A percentile compares a stretch with the other conserved stretches of the same genome.
Conservation (phyloP, 495 filamentous ascomycete genomes). For the Pyrenula massariospora region DNA sequence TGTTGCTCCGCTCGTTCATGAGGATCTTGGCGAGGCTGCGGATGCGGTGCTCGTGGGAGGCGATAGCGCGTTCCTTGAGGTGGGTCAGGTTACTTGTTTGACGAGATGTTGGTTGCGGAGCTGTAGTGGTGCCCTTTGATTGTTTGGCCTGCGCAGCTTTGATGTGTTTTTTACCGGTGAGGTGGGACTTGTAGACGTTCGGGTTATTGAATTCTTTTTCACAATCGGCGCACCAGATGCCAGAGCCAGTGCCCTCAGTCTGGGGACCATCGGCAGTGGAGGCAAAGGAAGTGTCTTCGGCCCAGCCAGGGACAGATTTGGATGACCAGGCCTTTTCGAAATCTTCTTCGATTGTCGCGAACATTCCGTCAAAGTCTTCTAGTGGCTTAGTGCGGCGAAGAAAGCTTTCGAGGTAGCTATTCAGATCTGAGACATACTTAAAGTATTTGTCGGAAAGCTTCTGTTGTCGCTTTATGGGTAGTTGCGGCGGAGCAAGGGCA, state of each 20-base stretch:
- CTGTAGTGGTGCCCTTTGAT: constrained; percentile 22
- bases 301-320: constrained; percentile 72
- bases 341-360: constrained; percentile 61
- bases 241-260: constrained; percentile 52
- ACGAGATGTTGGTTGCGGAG: constrained; percentile 11
- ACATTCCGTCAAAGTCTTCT: constrained; percentile 69
- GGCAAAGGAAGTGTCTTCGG: constrained; percentile 35
- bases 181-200: constrained; percentile 83
- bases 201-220: constrained; percentile 92
- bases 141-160: constrained; percentile 56
- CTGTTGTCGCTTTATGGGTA: constrained; percentile 60
- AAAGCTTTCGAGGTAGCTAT: constrained; percentile 75
- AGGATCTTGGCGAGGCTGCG: constrained; percentile 65
- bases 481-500: constrained; percentile 60
- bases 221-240: constrained; percentile 79
- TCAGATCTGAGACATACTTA: constrained; percentile 68
- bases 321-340: constrained; percentile 76
- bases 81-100: constrained; percentile 16
- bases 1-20: constrained; percentile 69
- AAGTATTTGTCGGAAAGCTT: constrained; percentile 90
- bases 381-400: constrained; percentile 69
- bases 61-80: constrained; percentile 82
- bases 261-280: constrained; percentile 32
- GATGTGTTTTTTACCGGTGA: constrained; percentile 85
- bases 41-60: constrained; percentile 76